phyloP scores from a whole-genome alignment of 1,284 basidiomycete species.

The Tremellales sp. region DNA sequence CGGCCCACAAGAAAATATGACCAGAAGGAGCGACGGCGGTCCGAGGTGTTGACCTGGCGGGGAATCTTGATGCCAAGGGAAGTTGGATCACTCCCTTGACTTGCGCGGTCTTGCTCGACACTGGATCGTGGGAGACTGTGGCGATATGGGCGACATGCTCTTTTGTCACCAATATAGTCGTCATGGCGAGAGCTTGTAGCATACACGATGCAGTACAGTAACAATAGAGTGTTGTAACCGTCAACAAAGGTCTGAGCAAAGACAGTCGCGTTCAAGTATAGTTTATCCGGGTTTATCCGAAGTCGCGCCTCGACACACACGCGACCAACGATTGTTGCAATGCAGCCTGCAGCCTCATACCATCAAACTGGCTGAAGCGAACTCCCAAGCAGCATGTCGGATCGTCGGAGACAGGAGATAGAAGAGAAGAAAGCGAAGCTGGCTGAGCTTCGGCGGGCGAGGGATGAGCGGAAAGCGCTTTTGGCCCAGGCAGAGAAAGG shows the following conservation, averaged over 20 bases:
- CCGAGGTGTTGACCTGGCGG: neutral
- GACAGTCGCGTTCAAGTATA: neutral
- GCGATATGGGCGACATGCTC: neutral
- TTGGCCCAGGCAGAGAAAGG: slow-evolving; percentile 26
- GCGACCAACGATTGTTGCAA: too few relatives aligned
- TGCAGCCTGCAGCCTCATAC: too few relatives aligned
- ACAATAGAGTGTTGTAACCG: neutral
- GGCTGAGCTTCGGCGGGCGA: slow-evolving; percentile 56
- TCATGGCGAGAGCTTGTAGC: neutral
- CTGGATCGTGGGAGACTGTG: neutral
- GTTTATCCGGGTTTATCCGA: neutral
- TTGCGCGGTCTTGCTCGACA: neutral
- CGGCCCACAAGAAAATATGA: slow-evolving; percentile 3
- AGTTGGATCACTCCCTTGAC: neutral
- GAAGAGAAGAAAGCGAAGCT: slow-evolving; percentile 87
- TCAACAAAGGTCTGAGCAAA: neutral
- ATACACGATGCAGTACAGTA: neutral
- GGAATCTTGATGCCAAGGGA: slow-evolving; percentile 7
- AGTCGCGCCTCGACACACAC: too few relatives aligned
- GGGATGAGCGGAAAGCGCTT: slow-evolving; percentile 41
- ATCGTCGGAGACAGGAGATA: slow-evolving; percentile 68
- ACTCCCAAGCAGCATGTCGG: slow-evolving; percentile 38
- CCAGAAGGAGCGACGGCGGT: slow-evolving; percentile 1
- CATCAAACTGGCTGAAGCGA: too few relatives aligned
- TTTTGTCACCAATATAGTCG: neutral